These are phyloP conservation scores for Xylaria sp. DNA, from an alignment of 2,329 filamentous ascomycete genomes.

Conservation along the genomic window DNA sequence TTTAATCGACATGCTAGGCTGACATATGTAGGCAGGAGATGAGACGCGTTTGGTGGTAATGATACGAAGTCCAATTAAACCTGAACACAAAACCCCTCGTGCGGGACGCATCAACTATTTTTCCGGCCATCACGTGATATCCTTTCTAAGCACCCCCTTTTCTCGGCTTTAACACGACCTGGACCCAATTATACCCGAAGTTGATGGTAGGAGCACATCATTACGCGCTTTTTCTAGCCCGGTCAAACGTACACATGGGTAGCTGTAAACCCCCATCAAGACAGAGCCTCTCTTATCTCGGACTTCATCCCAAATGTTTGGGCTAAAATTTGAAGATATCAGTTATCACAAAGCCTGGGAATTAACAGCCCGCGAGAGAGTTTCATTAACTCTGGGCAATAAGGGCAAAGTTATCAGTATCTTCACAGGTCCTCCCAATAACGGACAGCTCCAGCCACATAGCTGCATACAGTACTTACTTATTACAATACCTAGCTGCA, in stretches of 20 bases:
- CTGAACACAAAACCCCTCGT: conserved; percentile 16
- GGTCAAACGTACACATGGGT: too few relatives aligned
- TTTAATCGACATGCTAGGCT: not conserved
- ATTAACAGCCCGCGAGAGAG: not conserved
- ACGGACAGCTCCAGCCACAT: too few relatives aligned
- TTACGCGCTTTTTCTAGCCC: not conserved
- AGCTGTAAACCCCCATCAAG: too few relatives aligned
- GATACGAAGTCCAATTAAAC: conserved; percentile 26
- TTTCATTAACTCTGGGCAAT: not conserved
- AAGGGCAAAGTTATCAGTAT: not conserved
- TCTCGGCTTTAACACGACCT: not conserved
- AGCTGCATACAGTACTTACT: not conserved
- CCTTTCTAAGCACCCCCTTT: conserved; percentile 12
- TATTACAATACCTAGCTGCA: not conserved
- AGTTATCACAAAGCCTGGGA: not conserved
- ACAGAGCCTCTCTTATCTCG: too few relatives aligned
- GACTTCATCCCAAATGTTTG: not conserved
- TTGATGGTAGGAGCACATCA: not conserved
- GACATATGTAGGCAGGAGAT: conserved; percentile 1
- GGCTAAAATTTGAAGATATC: not conserved
- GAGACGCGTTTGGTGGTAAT: conserved; percentile 4
- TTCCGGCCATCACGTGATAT: conserved; percentile 23
- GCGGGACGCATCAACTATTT: conserved; percentile 26
- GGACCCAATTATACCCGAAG: conserved; percentile 8
- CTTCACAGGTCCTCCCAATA: too few relatives aligned